These are phyloP conservation scores for Oryza coarctata DNA, from an alignment of 176 grass and related monocot genomes.

Conservation along the genomic window DNA sequence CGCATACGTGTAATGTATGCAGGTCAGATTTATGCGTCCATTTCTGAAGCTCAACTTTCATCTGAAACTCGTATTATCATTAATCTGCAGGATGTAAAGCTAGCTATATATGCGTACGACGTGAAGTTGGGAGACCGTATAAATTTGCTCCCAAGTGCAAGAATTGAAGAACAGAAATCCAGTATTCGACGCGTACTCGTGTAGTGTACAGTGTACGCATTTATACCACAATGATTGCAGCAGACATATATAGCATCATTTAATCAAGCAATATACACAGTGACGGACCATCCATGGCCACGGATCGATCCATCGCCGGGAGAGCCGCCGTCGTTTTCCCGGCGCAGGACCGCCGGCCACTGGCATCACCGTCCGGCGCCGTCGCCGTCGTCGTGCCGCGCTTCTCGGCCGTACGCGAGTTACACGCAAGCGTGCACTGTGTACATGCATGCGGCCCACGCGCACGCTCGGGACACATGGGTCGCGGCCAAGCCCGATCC, in stretches of 20 bases:
- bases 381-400: not conserved
- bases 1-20: too few species aligned
- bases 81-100: not conserved
- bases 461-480: not conserved
- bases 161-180: not conserved
- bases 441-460: not conserved
- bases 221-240: not conserved
- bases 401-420: constrained; percentile 19
- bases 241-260: too few species aligned
- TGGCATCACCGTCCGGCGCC: not conserved
- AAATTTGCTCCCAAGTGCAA: too few species aligned
- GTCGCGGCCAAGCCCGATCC: not conserved
- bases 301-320: too few species aligned
- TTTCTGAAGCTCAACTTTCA: too few species aligned
- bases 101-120: not conserved
- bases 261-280: not conserved
- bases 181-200: not conserved
- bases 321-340: not conserved
- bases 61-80: too few species aligned
- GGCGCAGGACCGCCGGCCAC: not conserved
- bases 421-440: not conserved
- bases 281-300: too few species aligned
- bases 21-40: too few species aligned
- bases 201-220: not conserved
- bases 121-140: too few species aligned